Percentiles rank a stretch among this genome's conserved stretches.
These are phyloP conservation scores for Camelina sativa DNA, from an alignment of 345 rosid genomes.

Conservation along the genomic window DNA sequence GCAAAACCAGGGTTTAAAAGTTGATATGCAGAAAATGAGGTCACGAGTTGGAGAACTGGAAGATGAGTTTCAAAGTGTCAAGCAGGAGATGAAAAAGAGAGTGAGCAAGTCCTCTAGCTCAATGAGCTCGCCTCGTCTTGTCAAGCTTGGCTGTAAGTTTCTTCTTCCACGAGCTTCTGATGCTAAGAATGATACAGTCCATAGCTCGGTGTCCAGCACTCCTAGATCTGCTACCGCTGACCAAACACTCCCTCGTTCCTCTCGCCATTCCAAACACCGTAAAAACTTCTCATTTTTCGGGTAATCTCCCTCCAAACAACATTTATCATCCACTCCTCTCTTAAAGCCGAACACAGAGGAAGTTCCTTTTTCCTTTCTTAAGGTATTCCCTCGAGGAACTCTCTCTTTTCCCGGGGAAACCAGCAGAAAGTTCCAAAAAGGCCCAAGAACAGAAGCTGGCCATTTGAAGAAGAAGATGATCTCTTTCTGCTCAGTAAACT, in stretches of 20 bases:
- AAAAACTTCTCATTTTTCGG: constrained; percentile 81
- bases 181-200: constrained; percentile 50
- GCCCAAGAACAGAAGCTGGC: constrained; percentile 16
- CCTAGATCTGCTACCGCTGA: constrained; percentile 60
- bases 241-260: constrained; percentile 54
- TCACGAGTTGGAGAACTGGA: constrained; percentile 85
- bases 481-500: constrained; percentile 11
- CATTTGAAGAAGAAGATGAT: constrained; percentile 12
- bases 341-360: constrained; percentile 8
- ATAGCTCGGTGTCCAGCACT: constrained; percentile 48
- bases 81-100: constrained; percentile 76
- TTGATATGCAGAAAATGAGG: constrained; percentile 87
- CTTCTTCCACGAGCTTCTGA: constrained; percentile 68
- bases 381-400: background rate
- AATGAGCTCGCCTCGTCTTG: constrained; percentile 67
- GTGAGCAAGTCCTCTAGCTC: constrained; percentile 75
- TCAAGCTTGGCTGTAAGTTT: constrained; percentile 76
- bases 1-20: constrained; percentile 83
- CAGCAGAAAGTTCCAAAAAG: background rate
- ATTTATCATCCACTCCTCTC: background rate
- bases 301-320: constrained; percentile 14
- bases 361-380: background rate
- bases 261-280: constrained; percentile 71
- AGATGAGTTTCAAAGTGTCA: constrained; percentile 84
- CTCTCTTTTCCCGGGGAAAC: background rate